A percentile compares a stretch with the other conserved stretches of the same genome.
phyloP scores from a whole-genome alignment of 2,329 filamentous ascomycete genomes.

The Penicillium sp. region DNA sequence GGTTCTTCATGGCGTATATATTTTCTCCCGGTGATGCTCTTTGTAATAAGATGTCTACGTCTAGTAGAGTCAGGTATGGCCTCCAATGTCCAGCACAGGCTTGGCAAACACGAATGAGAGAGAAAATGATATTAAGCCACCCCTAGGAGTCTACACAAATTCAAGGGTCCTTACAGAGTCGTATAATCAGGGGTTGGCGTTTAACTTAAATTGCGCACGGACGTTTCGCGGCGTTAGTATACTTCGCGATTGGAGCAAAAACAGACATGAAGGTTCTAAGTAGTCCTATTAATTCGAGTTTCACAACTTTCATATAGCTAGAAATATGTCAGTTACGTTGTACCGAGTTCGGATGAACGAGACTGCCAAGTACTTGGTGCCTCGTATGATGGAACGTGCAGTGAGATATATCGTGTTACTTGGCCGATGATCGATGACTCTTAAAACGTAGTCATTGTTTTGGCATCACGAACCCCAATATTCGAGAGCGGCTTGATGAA shows the following conservation, averaged over 20 bases:
- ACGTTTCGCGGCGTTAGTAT: not conserved
- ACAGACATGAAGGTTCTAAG: too few species aligned
- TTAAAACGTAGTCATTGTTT: too few species aligned
- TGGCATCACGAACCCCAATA: not conserved
- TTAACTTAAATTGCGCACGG: not conserved
- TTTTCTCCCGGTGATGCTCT: not conserved
- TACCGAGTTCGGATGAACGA: not conserved
- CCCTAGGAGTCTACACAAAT: not conserved
- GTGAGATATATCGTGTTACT: not conserved
- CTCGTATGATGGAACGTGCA: not conserved
- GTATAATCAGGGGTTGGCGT: not conserved
- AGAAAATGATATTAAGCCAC: not conserved
- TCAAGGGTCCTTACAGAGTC: not conserved
- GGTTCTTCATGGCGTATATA: slow-evolving; percentile 2
- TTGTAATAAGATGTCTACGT: not conserved
- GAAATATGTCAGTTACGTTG: not conserved
- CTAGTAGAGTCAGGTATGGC: not conserved
- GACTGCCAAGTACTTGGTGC: not conserved
- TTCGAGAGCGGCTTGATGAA: not conserved
- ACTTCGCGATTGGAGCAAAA: not conserved
- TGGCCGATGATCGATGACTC: too few species aligned
- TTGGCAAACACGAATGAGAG: not conserved
- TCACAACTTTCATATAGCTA: not conserved
- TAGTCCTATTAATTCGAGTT: not conserved
- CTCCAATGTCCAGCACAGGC: not conserved